These are phyloP conservation scores for Claviceps spartinae DNA, from an alignment of 2,329 filamentous ascomycete genomes.

Conservation along the genomic window DNA sequence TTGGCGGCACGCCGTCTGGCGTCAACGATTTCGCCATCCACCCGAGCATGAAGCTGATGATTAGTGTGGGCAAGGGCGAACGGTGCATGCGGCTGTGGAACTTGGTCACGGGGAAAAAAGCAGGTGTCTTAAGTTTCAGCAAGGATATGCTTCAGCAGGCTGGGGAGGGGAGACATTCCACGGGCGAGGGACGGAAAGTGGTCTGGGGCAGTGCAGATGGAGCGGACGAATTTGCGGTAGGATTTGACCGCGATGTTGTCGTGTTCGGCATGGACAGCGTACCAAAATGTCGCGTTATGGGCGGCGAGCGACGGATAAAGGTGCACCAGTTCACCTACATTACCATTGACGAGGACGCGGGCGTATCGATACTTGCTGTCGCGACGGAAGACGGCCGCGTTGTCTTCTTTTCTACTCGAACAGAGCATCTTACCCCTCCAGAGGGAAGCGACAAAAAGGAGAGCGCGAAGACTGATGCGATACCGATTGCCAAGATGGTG, in stretches of 20 bases:
- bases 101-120: conserved; percentile 89
- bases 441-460: conserved; percentile 19
- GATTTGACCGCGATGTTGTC: conserved; percentile 72
- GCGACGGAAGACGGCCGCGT: conserved; percentile 86
- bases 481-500: conserved; percentile 50
- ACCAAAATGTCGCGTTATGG: conserved; percentile 60
- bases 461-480: conserved; percentile 10
- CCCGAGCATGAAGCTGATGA: conserved; percentile 91
- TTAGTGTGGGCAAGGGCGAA: conserved; percentile 82
- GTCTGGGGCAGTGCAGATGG: conserved; percentile 62
- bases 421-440: conserved; percentile 27
- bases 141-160: conserved; percentile 57
- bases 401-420: conserved; percentile 63
- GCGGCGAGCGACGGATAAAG: conserved; percentile 53
- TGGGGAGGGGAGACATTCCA: conserved; percentile 62
- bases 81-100: conserved; percentile 92
- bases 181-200: conserved; percentile 71
- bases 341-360: conserved; percentile 28
- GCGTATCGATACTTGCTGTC: conserved; percentile 48
- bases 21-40: conserved; percentile 94
- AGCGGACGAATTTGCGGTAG: conserved; percentile 73
- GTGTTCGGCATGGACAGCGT: conserved; percentile 83
- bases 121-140: conserved; percentile 78
- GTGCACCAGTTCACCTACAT: conserved; percentile 73
- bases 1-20: conserved; percentile 69